A percentile compares a stretch with the other conserved stretches of the same genome.
Evolutionary conservation across 2,329 filamentous ascomycete species (phyloP).

Genomic region (Colletotrichum musae): DNA sequence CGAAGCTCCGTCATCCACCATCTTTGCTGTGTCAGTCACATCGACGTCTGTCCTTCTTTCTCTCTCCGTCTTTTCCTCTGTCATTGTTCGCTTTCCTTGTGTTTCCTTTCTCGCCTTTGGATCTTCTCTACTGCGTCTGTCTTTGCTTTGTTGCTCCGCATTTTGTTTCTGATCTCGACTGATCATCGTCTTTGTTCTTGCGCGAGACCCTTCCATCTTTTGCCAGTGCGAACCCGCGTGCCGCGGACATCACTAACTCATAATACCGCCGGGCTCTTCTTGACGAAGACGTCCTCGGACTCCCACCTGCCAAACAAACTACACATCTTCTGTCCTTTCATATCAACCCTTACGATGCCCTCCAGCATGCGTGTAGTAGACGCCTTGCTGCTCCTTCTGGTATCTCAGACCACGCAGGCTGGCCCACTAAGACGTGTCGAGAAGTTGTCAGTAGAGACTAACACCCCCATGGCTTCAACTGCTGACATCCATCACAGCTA

Average conservation of each 20-base stretch:
- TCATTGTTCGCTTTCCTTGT: slow-evolving; percentile 26
- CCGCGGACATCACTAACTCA: slow-evolving; percentile 7
- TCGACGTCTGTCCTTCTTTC: slow-evolving; percentile 32
- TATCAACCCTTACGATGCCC: slow-evolving; percentile 3
- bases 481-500: slow-evolving; percentile 9
- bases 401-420: slow-evolving; percentile 41
- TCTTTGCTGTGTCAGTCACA: slow-evolving; percentile 29
- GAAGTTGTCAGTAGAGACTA: slow-evolving; percentile 26
- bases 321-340: background rate
- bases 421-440: slow-evolving; percentile 40
- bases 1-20: slow-evolving; percentile 14
- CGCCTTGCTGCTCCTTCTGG: slow-evolving; percentile 35
- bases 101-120: slow-evolving; percentile 25
- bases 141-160: slow-evolving; percentile 26
- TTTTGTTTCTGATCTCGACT: slow-evolving; percentile 17
- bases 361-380: slow-evolving; percentile 30
- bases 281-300: slow-evolving; percentile 4
- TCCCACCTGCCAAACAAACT: background rate
- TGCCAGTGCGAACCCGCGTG: slow-evolving; percentile 9
- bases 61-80: slow-evolving; percentile 10
- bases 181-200: slow-evolving; percentile 24
- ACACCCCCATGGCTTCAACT: background rate
- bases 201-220: slow-evolving; percentile 12
- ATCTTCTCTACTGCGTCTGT: background rate
- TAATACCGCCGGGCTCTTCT: slow-evolving; percentile 17